Conservation (phyloP, 371 early-diverging fungal species). For the Rhizopus microsporus region DNA sequence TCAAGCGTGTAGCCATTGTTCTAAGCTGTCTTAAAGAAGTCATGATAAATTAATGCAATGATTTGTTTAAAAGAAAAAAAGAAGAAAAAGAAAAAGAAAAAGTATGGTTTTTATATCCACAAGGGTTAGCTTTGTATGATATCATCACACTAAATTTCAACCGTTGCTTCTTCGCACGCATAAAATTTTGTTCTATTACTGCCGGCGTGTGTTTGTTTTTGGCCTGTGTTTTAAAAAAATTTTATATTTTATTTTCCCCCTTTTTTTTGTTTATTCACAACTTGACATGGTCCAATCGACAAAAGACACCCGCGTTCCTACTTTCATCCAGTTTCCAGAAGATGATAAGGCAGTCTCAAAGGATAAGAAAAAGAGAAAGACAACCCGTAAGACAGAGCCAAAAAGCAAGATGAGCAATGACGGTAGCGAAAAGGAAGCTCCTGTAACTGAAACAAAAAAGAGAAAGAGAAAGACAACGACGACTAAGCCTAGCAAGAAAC, state of each 20-base stretch:
- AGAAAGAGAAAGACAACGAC: constrained; percentile 1
- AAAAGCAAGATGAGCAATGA: neutral
- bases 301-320: constrained; percentile 16
- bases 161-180: too few species aligned
- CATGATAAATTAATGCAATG: constrained; percentile 15
- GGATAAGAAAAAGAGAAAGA: neutral
- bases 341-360: neutral
- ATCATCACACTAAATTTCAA: too few species aligned
- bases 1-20: constrained; percentile 5
- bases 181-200: too few species aligned
- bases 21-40: constrained; percentile 16
- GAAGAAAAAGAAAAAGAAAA: neutral
- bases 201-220: neutral
- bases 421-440: neutral
- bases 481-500: neutral
- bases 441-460: neutral
- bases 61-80: constrained; percentile 6
- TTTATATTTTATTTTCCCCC: neutral
- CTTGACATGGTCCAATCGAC: neutral
- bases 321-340: constrained; percentile 14
- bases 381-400: neutral
- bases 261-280: too few species aligned
- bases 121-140: too few species aligned
- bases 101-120: too few species aligned
- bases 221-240: neutral